Conservation (phyloP, 495 filamentous ascomycete genomes). For the Penicillium taxi region DNA sequence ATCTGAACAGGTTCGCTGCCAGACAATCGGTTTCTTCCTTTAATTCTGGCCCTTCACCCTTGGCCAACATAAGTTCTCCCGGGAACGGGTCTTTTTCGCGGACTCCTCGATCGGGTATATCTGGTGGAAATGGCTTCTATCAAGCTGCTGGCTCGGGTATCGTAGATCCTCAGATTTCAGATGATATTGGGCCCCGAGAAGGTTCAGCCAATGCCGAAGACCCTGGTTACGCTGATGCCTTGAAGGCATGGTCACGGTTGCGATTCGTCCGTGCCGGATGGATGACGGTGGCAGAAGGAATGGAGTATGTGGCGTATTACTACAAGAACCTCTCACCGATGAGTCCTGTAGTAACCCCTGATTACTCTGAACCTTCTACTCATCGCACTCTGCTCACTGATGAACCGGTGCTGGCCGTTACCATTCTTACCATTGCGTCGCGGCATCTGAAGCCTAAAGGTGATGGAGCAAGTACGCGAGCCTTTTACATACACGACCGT, state of each 20-base stretch:
- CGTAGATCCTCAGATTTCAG: constrained; percentile 26
- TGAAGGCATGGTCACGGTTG: constrained; percentile 81
- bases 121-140: constrained; percentile 23
- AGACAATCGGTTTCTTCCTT: constrained; percentile 38
- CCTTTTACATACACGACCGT: constrained; percentile 86
- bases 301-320: constrained; percentile 91
- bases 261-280: constrained; percentile 92
- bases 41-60: constrained; percentile 34
- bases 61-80: constrained; percentile 35
- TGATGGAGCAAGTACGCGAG: constrained; percentile 74
- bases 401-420: constrained; percentile 86
- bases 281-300: constrained; percentile 89
- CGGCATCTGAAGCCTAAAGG: constrained; percentile 71
- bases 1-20: constrained; percentile 35
- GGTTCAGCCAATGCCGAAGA: constrained; percentile 21
- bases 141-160: constrained; percentile 19
- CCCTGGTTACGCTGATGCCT: constrained; percentile 47
- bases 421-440: constrained; percentile 82
- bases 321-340: constrained; percentile 82
- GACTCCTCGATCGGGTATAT: constrained; percentile 26
- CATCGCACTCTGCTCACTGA: constrained; percentile 74
- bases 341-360: constrained; percentile 83
- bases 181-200: constrained; percentile 22
- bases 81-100: constrained; percentile 33
- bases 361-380: constrained; percentile 64